phyloP scores from a whole-genome alignment of 257 asterid genomes.

The Nicotiana otophora region DNA sequence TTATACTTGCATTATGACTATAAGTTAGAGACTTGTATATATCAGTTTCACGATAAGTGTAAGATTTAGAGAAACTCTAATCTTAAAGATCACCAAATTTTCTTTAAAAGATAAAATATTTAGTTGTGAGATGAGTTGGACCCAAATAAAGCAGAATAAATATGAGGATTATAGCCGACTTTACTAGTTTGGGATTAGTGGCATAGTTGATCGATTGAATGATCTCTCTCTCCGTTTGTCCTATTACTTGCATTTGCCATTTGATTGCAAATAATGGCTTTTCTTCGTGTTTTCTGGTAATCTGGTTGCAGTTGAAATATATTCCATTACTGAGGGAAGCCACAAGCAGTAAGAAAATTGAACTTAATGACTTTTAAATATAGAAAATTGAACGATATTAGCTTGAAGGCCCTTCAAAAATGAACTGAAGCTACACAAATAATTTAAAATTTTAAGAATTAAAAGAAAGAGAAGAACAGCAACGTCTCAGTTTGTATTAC shows the following conservation, averaged over 20 bases:
- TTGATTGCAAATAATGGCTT: neutral
- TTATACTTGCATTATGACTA: neutral
- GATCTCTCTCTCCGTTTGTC: neutral
- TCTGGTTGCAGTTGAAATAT: neutral
- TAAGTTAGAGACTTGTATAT: neutral
- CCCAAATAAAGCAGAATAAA: neutral
- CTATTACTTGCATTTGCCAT: neutral
- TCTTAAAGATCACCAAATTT: neutral
- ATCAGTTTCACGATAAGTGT: neutral
- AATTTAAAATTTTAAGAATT: neutral
- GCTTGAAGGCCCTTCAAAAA: neutral
- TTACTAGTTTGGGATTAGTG: neutral
- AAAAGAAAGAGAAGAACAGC: neutral
- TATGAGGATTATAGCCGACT: neutral
- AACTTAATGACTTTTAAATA: neutral
- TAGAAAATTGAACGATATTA: neutral
- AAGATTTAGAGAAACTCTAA: neutral
- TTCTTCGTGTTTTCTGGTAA: neutral
- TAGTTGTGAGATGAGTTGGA: neutral
- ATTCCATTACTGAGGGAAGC: neutral
- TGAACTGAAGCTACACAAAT: neutral
- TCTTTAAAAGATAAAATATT: neutral
- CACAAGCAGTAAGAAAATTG: neutral
- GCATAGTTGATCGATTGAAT: neutral
- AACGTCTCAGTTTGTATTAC: neutral